Evolutionary conservation across 371 early-diverging fungal species (phyloP), one percentile per base, ranked within the genome.

Genomic region (Saksenaea vasiformis): DNA sequence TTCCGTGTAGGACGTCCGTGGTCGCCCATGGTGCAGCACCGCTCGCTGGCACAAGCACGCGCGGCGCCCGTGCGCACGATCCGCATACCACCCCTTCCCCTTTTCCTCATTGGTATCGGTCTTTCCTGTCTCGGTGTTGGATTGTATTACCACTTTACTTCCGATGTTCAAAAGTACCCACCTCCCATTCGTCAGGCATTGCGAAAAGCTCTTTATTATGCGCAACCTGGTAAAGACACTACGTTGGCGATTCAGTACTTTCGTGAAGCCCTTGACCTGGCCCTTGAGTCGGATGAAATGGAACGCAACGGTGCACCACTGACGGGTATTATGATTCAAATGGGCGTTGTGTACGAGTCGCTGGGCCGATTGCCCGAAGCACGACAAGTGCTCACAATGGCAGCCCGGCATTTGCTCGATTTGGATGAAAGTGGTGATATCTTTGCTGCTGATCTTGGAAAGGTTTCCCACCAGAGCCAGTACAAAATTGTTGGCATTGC

Each of bases 301-400:
- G 80, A 77, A 24, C 72, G 72, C 5, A 68, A 85, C 22, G 82
- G 83, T 0, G 80, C 85, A 0, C 85, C 85, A 11, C 73, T 88
- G 26, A 87, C 85, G 0, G 87, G 89, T 8, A 87, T 88, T 39
- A 78, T 88, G 80, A 87, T 88, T 57, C 89, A 86, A 47, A 58
- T 84, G 7, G 89, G 85, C 0, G 68, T 77, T 1, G 41, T 85
- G 43, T 76, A 84, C 19, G 84, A 86, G 57, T 69, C 70, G 2
- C 51, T 85, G 69, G 85, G 80, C 0, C 71, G 77, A n/a, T 58
- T 68, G 3, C 75, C 76, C 31, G 85, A 88, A 36, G 89, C 89
- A 1, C 72, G 82, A 34, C 79, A 82, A 41, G 80, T 84, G 1
- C 65, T 85, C 31, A 69, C 66, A 0, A 66, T 79, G 62, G 85